A percentile compares a stretch with the other conserved stretches of the same genome.
These are phyloP conservation scores for Ophiostoma tasmaniense DNA, from an alignment of 2,329 filamentous ascomycete genomes.

Conservation along the genomic window DNA sequence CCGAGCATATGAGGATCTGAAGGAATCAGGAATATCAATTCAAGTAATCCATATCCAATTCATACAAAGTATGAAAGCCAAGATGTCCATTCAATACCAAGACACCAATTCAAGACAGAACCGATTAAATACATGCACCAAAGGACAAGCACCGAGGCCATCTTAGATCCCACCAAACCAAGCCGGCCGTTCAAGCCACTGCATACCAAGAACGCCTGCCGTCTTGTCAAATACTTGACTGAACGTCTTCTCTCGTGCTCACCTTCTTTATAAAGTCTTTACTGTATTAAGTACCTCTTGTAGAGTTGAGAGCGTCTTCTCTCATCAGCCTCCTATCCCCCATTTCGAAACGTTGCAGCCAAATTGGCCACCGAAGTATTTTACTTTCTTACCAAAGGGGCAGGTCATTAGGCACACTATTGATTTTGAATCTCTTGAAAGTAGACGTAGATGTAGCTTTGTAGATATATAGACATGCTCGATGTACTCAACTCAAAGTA, in stretches of 20 bases:
- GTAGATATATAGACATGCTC: not conserved
- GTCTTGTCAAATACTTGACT: slow-evolving; percentile 1
- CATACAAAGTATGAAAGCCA: not conserved
- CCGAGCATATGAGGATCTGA: not conserved
- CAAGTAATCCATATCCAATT: too few species aligned
- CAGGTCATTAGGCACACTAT: not conserved
- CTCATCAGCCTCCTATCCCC: not conserved
- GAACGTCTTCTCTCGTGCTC: not conserved
- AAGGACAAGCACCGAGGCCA: not conserved
- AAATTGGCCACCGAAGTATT: not conserved
- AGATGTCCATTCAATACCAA: not conserved
- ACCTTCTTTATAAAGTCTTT: too few species aligned
- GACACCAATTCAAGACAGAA: not conserved
- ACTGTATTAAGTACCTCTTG: too few species aligned
- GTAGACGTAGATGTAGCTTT: not conserved
- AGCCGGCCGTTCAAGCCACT: not conserved
- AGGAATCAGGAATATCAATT: not conserved
- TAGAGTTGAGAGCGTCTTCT: not conserved
- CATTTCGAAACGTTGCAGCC: not conserved
- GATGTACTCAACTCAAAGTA: not conserved
- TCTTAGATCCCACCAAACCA: not conserved
- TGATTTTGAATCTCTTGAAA: not conserved
- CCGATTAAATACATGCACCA: not conserved
- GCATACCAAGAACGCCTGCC: slow-evolving; percentile 1
- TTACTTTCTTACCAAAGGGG: not conserved